phyloP scores from a whole-genome alignment of 768 basidiomycete genomes.

The Nidularia pulvinata region DNA sequence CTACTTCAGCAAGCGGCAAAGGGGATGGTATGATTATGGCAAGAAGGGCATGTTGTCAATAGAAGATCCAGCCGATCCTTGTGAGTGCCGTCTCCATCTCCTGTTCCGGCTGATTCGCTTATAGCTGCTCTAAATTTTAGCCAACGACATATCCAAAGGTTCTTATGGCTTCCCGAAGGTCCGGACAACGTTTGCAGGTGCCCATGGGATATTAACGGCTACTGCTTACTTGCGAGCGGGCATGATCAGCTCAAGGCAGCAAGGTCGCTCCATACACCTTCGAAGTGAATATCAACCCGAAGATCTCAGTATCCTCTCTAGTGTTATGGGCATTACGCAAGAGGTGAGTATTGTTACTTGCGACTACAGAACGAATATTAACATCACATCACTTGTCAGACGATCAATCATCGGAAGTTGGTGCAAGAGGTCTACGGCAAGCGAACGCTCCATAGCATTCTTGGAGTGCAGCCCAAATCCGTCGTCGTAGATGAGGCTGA shows the following conservation, averaged over 20 bases:
- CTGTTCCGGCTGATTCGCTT: background rate
- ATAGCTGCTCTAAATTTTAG: conserved; percentile 33
- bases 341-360: conserved; percentile 47
- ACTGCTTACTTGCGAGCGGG: conserved; percentile 67
- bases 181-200: conserved; percentile 82
- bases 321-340: conserved; percentile 80
- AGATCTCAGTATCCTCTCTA: conserved; percentile 78
- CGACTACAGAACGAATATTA: background rate
- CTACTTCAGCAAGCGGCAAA: conserved; percentile 80
- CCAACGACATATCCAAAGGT: conserved; percentile 91
- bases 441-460: conserved; percentile 54
- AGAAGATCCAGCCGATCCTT: conserved; percentile 90
- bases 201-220: conserved; percentile 74
- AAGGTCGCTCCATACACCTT: conserved; percentile 47
- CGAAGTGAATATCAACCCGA: conserved; percentile 42
- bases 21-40: conserved; percentile 78
- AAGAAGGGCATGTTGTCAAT: conserved; percentile 70
- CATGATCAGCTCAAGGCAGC: conserved; percentile 54
- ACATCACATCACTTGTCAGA: conserved; percentile 35
- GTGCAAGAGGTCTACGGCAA: conserved; percentile 70
- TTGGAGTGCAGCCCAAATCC: conserved; percentile 39
- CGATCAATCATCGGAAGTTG: conserved; percentile 69
- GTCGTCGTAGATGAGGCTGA: conserved; percentile 5
- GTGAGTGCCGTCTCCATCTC: conserved; percentile 43
- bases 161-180: conserved; percentile 86